Evolutionary conservation across 768 basidiomycete genomes (phyloP), one percentile per base, ranked within the genome.

Genomic region (Mycena floridula): DNA sequence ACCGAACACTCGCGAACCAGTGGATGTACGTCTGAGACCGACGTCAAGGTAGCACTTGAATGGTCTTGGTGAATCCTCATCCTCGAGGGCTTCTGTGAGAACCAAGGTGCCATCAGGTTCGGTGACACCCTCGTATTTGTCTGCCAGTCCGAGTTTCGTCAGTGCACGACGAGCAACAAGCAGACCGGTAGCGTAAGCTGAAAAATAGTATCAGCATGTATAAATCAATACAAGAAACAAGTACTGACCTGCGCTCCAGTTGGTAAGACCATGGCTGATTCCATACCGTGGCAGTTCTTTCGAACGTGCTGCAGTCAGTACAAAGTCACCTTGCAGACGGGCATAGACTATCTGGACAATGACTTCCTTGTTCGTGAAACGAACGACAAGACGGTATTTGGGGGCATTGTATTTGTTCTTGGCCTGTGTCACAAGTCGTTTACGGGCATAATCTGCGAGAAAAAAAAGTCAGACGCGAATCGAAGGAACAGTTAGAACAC

Each of bases 381-480:
- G 91, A 63, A 99, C 96, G 51, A 98, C 96, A 41, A 98, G 84
- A 56, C 94, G 92, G 72, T 96, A 96, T 73, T 97, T 96, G 45
- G 94, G 93, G 28, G 92, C 90, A 58, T 95, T 95, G 74, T 96
- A 98, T 77, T 98, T 98, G 83, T 97, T 98, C 80, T 99, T 99
- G 48, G 96, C 93, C 78, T 99, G 96, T 48, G 89, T 82, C 53
- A 98, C 82, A 44, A 99, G 81, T 54, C 94, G 85, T 74, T 97
- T 96, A 56, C 96, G 89, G 52, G 96, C 96, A 59, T 98, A 97
- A 79, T 98, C 89, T 92, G 53, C 8, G 20, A 25, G 43, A 27
- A 43, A n/a, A 8, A 42, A 57, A 18, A 54, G 51, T 36, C 41
- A 2, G 28, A 26, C 25, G 16, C n/a, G 25, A 25, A n/a, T 22